Evolutionary conservation across 148 eudicot genomes (phyloP), one percentile per base, ranked within the genome.

Genomic region (Camellia granthamiana): DNA sequence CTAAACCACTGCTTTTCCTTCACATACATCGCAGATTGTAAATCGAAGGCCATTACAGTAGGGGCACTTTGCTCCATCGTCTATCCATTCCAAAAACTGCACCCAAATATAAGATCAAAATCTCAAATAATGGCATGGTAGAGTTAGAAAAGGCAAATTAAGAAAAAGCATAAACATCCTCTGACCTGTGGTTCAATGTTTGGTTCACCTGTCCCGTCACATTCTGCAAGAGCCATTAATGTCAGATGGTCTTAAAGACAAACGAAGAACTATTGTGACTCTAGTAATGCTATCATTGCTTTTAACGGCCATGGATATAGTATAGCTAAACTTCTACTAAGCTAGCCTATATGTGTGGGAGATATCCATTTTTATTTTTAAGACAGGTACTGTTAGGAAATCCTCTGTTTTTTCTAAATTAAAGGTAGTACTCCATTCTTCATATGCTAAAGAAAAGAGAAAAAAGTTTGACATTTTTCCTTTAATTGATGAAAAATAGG

Each of bases 61-160:
- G 10, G 98, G 95, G 67, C 99, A 96, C 69, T 91, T 92, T 13
- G 89, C 67, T 85, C 86, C 95, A 74, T 90, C 99, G 62, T 87
- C 98, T 71, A 89, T 89, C 99, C 99, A 96, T 77, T 96, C 99
- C 89, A 92, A 3, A 85, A 96, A 96, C 99, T 96, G 97, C 90
- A 88, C 61, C 55, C 49, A 56, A 78, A 66, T 23, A 61, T 58
- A 65, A 83, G 82, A 65, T 70, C 51, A 18, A 67, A 59, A 41
- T 23, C 19, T 21, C n/a, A 59, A 77, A 21, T 15, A 46, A n/a
- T 12, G 19, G 55, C 21, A 38, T 14, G 59, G 43, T 42, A 62
- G 55, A 51, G 81, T 10, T 0, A 61, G 49, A 30, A 67, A 55
- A 51, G 51, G n/a, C 23, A 65, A 74, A 58, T n/a, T 63, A 14